Percentiles rank a stretch among this genome's conserved stretches.
phyloP scores from a whole-genome alignment of 352 stramenopile genomes.

The Nannochloropsis limnetica region DNA sequence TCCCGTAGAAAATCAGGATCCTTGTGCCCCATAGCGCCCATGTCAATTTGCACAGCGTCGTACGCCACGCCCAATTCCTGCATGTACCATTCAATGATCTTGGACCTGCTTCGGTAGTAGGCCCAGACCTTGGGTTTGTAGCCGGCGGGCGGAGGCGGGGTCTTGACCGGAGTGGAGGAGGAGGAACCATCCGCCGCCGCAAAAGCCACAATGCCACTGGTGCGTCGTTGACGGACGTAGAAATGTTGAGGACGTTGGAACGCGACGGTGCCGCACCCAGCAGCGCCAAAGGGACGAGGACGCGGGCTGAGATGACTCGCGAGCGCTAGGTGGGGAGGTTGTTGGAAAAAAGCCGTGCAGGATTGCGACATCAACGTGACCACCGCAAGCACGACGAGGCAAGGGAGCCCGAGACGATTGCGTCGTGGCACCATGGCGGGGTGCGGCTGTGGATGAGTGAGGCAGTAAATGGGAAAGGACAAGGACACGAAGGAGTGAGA shows the following conservation, averaged over 20 bases:
- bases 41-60: conserved; percentile 14
- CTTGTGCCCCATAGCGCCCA: neutral
- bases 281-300: neutral
- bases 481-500: neutral
- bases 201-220: neutral
- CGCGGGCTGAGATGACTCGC: neutral
- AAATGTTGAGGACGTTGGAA: neutral
- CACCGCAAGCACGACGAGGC: neutral
- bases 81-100: conserved; percentile 23
- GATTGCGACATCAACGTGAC: neutral
- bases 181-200: neutral
- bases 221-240: neutral
- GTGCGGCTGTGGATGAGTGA: neutral
- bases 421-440: neutral
- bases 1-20: neutral
- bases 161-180: neutral
- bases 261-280: neutral
- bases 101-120: neutral
- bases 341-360: neutral
- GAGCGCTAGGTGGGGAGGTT: neutral
- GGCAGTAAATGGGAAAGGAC: neutral
- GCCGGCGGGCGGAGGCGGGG: neutral
- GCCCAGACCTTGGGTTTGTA: conserved; percentile 11
- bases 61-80: neutral
- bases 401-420: neutral